Evolutionary conservation across 192 early-diverging fungal genomes (phyloP), one percentile per base, ranked within the genome.

Genomic region (Umbelopsis vinacea): DNA sequence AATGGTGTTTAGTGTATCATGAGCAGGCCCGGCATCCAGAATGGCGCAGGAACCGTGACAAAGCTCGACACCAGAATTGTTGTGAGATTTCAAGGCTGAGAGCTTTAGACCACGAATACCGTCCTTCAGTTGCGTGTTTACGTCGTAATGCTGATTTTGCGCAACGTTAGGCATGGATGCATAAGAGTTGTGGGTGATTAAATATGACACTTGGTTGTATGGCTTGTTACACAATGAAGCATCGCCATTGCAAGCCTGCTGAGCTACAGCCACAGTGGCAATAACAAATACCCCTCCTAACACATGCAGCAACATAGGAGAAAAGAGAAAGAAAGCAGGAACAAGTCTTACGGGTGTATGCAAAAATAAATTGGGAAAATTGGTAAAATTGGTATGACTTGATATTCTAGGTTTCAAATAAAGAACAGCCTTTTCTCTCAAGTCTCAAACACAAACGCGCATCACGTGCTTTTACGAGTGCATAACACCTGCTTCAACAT

Each of bases 91-190:
- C 19, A 76, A 50, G 55, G 81, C 79, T 63, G 90, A 90, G 21
- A 95, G 81, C 83, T 89, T 90, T 67, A 95, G 83, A 21, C 81
- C 88, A 7, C 93, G 82, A 66, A 95, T 81, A 7, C 93, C 93
- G 66, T 89, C 89, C 50, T 83, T 79, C 6, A 95, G 84, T 74
- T 95, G 93, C 11, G 77, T 76, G 21, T 63, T 46, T 46, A 95
- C 88, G 37, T 85, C 70, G 45, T 80, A 74, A 72, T 88, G 78
- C 76, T 93, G 92, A 73, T 89, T 92, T 11, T 89, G 87, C 12
- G 83, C 83, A 5, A 86, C 75, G 23, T 85, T 80, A 10, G 57
- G 35, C 37, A 81, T 77, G 21, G 67, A 73, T 21, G 91, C 87
- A 76, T 80, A 92, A 8, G 91, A 86, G 72, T 93, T 93, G 81